Conservation (phyloP, 106 monocot species). For the Chionographis japonica region DNA sequence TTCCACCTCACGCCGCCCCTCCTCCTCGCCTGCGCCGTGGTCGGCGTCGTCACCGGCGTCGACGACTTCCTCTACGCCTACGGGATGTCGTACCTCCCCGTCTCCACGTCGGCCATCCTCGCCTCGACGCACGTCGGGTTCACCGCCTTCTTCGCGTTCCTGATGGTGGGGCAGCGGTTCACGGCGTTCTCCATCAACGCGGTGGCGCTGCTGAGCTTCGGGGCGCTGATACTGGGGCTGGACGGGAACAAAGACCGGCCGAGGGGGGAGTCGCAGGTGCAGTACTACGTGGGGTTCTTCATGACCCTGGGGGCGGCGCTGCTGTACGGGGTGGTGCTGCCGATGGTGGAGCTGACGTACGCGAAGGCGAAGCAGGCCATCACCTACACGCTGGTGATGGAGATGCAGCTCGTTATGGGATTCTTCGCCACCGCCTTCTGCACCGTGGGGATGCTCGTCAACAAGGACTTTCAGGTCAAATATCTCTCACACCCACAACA, state of each 20-base stretch:
- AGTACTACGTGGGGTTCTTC: conserved; percentile 40
- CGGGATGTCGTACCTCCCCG: conserved; percentile 25
- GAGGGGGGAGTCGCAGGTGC: conserved; percentile 19
- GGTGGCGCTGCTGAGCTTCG: conserved; percentile 36
- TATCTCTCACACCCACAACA: not conserved
- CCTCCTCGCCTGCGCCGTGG: conserved; percentile 9
- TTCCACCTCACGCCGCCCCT: conserved; percentile 8
- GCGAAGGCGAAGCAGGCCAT: conserved; percentile 11
- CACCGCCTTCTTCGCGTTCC: conserved; percentile 39
- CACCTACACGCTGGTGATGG: conserved; percentile 34
- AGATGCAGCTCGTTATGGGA: conserved; percentile 59
- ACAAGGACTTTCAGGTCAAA: conserved; percentile 48
- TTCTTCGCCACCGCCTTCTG: conserved; percentile 48
- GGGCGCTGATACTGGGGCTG: conserved; percentile 43
- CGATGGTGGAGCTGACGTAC: conserved; percentile 23
- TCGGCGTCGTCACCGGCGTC: conserved; percentile 32
- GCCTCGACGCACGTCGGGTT: conserved; percentile 42
- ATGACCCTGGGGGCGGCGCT: conserved; percentile 41
- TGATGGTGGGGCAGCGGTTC: conserved; percentile 48
- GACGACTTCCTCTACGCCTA: conserved; percentile 36
- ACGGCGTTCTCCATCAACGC: conserved; percentile 50
- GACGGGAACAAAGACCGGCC: conserved; percentile 36
- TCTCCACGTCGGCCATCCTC: conserved; percentile 36
- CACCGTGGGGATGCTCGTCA: conserved; percentile 47
- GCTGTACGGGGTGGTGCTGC: conserved; percentile 42